These are phyloP conservation scores for Hypoxylon sp. DNA, from an alignment of 2,329 filamentous ascomycete species.

Conservation along the genomic window DNA sequence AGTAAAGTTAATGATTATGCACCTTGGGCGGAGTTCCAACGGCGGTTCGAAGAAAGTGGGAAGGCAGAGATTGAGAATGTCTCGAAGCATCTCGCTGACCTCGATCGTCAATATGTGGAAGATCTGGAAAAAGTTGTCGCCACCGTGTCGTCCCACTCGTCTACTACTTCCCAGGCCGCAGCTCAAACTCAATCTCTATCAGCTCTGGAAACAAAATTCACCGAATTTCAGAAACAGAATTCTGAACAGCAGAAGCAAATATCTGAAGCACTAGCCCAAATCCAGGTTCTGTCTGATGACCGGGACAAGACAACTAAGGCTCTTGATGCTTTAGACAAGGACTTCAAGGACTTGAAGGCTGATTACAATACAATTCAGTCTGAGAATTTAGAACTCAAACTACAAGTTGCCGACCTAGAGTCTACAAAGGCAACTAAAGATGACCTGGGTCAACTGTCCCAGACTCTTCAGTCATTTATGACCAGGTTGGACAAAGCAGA, in stretches of 20 bases:
- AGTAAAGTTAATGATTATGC: slow-evolving; percentile 41
- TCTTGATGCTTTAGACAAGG: slow-evolving; percentile 11
- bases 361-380: slow-evolving; percentile 19
- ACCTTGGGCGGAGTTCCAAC: slow-evolving; percentile 41
- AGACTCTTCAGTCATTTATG: slow-evolving; percentile 19
- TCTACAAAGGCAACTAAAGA: slow-evolving; percentile 7
- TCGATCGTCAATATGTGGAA: slow-evolving; percentile 34
- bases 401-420: slow-evolving; percentile 10
- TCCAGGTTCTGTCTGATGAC: slow-evolving; percentile 25
- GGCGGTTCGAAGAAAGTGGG: slow-evolving; percentile 34
- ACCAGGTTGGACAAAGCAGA: slow-evolving; percentile 19
- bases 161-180: slow-evolving; percentile 14
- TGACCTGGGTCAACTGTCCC: slow-evolving; percentile 13
- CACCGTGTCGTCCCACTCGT: slow-evolving; percentile 11
- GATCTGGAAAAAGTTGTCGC: slow-evolving; percentile 41
- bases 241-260: slow-evolving; percentile 39
- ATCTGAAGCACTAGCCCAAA: slow-evolving; percentile 23
- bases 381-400: slow-evolving; percentile 30
- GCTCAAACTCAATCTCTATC: slow-evolving; percentile 33
- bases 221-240: slow-evolving; percentile 33
- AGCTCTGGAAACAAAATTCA: slow-evolving; percentile 44
- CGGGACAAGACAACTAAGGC: slow-evolving; percentile 15
- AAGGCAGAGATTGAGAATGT: slow-evolving; percentile 36
- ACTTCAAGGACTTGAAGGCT: slow-evolving; percentile 22
- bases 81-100: slow-evolving; percentile 31